A percentile compares a stretch with the other conserved stretches of the same genome.
phyloP scores from a whole-genome alignment of 768 basidiomycete species.

The Suillus fuscotomentosus region DNA sequence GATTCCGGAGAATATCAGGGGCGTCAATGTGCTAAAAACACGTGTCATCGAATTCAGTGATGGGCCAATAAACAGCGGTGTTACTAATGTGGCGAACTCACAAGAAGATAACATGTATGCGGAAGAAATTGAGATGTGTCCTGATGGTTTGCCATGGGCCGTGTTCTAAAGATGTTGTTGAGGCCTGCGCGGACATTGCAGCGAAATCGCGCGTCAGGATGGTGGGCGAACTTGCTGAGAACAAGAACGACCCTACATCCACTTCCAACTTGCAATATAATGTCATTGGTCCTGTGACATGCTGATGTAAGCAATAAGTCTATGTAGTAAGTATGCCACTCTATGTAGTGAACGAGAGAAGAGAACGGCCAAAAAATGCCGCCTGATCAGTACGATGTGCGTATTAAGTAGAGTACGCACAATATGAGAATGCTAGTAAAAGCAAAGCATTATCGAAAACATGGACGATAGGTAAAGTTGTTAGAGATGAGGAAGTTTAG shows the following conservation, averaged over 20 bases:
- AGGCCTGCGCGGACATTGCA: neutral
- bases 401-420: conserved; percentile 29
- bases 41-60: conserved; percentile 4
- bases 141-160: conserved; percentile 27
- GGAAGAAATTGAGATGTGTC: conserved; percentile 64
- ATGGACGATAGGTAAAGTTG: neutral
- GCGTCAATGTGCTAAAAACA: conserved; percentile 62
- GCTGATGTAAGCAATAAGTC: neutral
- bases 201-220: neutral
- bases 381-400: conserved; percentile 24
- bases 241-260: neutral
- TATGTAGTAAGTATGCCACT: neutral
- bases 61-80: neutral
- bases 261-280: neutral
- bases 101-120: conserved; percentile 63
- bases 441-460: conserved; percentile 9
- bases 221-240: neutral
- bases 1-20: conserved; percentile 75
- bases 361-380: conserved; percentile 4
- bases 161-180: neutral
- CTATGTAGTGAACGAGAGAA: conserved; percentile 22
- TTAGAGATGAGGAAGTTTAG: neutral
- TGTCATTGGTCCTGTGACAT: neutral
- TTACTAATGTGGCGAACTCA: conserved; percentile 28
- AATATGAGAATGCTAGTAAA: conserved; percentile 10